These are phyloP conservation scores for Botryosphaeria dothidea DNA, from an alignment of 2,329 filamentous ascomycete genomes.

Conservation along the genomic window DNA sequence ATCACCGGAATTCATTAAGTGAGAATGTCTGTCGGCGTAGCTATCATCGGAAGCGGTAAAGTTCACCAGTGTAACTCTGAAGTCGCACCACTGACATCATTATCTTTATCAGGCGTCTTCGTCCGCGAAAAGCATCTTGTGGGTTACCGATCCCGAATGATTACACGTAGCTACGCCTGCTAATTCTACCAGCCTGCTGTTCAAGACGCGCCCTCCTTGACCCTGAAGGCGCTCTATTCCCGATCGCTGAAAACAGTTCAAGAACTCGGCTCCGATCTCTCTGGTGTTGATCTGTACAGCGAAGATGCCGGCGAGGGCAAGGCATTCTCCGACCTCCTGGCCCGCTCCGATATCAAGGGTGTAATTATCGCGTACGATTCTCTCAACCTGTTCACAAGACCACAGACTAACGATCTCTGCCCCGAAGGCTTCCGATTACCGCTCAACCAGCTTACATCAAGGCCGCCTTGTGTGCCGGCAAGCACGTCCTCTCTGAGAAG, in stretches of 20 bases:
- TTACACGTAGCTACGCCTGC: neutral
- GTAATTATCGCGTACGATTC: conserved; percentile 57
- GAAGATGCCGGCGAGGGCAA: conserved; percentile 53
- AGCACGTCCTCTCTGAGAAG: conserved; percentile 71
- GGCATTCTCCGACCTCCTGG: conserved; percentile 54
- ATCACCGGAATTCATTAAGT: neutral
- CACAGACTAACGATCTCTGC: neutral
- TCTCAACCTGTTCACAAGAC: neutral
- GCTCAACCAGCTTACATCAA: conserved; percentile 61
- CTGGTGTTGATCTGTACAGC: conserved; percentile 57
- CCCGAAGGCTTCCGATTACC: conserved; percentile 60
- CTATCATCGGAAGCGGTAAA: conserved; percentile 60
- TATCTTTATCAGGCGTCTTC: conserved; percentile 54
- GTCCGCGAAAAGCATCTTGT: conserved; percentile 61
- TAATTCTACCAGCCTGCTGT: conserved; percentile 56
- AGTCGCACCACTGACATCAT: neutral
- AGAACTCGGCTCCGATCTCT: conserved; percentile 43
- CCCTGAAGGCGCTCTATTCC: conserved; percentile 67
- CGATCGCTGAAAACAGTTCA: conserved; percentile 61
- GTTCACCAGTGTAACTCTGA: neutral
- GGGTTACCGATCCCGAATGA: conserved; percentile 32
- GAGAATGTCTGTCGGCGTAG: conserved; percentile 51
- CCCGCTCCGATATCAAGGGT: conserved; percentile 55
- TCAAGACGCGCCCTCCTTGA: conserved; percentile 53
- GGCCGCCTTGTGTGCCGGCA: conserved; percentile 62